Conservation (phyloP, 106 monocot genomes). For the Allium sativum region DNA sequence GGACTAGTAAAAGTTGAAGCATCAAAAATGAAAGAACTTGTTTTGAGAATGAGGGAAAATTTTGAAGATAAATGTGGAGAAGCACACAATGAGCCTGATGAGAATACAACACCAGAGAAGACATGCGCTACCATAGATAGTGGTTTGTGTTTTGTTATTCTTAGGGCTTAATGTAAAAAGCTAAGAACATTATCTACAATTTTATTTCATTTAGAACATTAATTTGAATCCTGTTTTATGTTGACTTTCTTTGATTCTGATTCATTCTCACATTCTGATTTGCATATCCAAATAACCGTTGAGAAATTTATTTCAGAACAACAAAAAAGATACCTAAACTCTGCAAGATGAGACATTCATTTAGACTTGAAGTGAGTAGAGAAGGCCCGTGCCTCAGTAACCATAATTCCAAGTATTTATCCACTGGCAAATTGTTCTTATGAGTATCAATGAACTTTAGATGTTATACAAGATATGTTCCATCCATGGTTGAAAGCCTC, state of each 20-base stretch:
- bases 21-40: constrained; percentile 88
- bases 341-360: constrained; percentile 58
- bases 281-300: too few species aligned
- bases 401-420: constrained; percentile 65
- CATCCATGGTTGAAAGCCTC: constrained; percentile 16
- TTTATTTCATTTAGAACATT: too few species aligned
- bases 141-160: too few species aligned
- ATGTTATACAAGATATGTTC: not conserved
- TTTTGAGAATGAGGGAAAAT: constrained; percentile 57
- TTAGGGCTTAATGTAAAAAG: too few species aligned
- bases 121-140: constrained; percentile 68
- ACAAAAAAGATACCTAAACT: too few species aligned
- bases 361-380: constrained; percentile 87
- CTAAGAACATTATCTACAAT: too few species aligned
- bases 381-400: constrained; percentile 59
- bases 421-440: not conserved
- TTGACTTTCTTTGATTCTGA: too few species aligned
- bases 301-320: too few species aligned
- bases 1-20: constrained; percentile 67
- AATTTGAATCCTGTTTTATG: too few species aligned
- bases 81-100: constrained; percentile 78
- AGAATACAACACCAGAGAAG: constrained; percentile 72
- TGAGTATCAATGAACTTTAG: not conserved
- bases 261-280: too few species aligned
- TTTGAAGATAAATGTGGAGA: constrained; percentile 72